Evolutionary conservation across 257 asterid genomes (phyloP), one percentile per base, ranked within the genome.

Genomic region (Nicotiana noctiflora): DNA sequence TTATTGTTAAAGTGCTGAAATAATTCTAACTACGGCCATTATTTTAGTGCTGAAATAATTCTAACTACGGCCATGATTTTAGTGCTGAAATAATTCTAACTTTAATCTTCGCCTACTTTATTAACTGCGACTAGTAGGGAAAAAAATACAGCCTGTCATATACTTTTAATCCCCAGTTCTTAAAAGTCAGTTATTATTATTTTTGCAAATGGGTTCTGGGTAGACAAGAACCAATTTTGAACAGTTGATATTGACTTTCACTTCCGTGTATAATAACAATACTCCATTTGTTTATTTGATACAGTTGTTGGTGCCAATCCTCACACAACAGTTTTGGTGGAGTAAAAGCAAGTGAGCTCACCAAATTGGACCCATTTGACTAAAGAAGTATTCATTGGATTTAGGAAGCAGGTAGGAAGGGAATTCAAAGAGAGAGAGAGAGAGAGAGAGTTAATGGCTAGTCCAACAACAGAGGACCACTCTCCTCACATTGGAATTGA

Each of bases 401-500:
- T 72, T 81, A 81, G 68, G 84, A 53, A 53, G 31, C 65, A 46
- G 61, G 80, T 67, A 82, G 62, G 81, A 80, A 86, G 86, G 91
- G 92, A 92, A n/a, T n/a, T n/a, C n/a, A n/a, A n/a, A n/a, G n/a
- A n/a, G n/a, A n/a, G n/a, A n/a, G n/a, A n/a, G n/a, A n/a, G n/a
- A n/a, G n/a, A n/a, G n/a, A n/a, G n/a, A n/a, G n/a, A n/a, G n/a
- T n/a, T n/a, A n/a, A n/a, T 89, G 95, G 87, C 89, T 32, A 83
- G 87, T 86, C 82, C 82, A 90, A 89, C 80, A 88, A 90, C 88
- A 81, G 90, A 89, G 86, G 87, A 82, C 93, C 93, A 89, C 66
- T 5, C 78, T 51, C 87, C 57, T 85, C 84, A 81, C 92, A 80
- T 87, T 84, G 92, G 89, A 82, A 86, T 87, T 88, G 86, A 80